Evolutionary conservation across 768 basidiomycete genomes (phyloP).

Genomic region (Lentinula raphanica): DNA sequence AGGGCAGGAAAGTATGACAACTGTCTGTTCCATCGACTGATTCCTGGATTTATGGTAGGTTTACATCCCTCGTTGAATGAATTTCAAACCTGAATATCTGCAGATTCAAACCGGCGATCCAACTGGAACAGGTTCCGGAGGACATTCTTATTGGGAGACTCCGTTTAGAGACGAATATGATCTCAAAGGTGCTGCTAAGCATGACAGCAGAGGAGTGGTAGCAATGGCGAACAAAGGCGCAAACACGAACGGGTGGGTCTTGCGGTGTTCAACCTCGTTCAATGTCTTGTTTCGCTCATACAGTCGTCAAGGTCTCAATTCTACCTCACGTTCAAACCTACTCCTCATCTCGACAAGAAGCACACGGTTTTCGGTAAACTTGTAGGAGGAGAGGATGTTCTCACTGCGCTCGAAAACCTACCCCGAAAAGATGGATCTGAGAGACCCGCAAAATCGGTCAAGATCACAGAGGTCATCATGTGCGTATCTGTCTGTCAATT

Average conservation of each 20-base stretch:
- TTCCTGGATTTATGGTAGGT: constrained; percentile 91
- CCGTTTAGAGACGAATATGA: constrained; percentile 95
- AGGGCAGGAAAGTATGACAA: constrained; percentile 86
- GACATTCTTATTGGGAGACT: constrained; percentile 90
- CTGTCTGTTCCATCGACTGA: constrained; percentile 85
- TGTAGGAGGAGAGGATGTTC: constrained; percentile 90
- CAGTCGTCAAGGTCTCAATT: constrained; percentile 70
- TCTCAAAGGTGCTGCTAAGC: constrained; percentile 81
- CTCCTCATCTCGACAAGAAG: constrained; percentile 85
- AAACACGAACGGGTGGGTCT: constrained; percentile 73
- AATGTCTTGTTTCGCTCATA: not conserved
- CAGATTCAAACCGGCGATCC: constrained; percentile 97
- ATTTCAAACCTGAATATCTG: not conserved
- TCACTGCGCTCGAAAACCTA: constrained; percentile 77
- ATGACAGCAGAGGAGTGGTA: constrained; percentile 77
- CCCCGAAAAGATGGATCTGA: constrained; percentile 83
- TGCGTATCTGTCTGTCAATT: constrained; percentile 31
- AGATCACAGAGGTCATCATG: constrained; percentile 85
- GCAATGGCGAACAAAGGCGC: constrained; percentile 97
- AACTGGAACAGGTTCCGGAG: constrained; percentile 91
- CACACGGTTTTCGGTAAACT: constrained; percentile 97
- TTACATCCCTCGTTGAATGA: not conserved
- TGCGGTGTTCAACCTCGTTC: constrained; percentile 15
- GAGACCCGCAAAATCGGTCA: constrained; percentile 78
- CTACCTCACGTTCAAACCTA: constrained; percentile 82